These are phyloP conservation scores for Clavispora santaluciae DNA, from an alignment of 805 yeast species.

Conservation along the genomic window DNA sequence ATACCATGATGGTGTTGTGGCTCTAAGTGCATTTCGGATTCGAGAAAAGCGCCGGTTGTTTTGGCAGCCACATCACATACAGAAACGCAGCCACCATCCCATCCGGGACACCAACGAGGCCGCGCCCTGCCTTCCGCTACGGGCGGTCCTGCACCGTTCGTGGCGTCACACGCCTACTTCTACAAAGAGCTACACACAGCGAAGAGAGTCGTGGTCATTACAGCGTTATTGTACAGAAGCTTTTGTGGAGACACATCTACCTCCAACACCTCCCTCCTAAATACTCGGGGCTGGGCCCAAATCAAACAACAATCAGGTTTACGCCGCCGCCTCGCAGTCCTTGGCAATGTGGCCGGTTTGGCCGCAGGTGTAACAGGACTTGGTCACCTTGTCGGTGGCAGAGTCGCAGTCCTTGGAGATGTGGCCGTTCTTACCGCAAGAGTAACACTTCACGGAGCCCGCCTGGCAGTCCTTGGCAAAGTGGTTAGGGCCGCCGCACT, in stretches of 20 bases:
- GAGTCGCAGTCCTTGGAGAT: conserved; percentile 77
- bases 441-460: conserved; percentile 73
- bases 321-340: conserved; percentile 47
- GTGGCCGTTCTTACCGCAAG: conserved; percentile 89
- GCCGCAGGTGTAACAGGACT: conserved; percentile 72
- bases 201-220: conserved; percentile 15
- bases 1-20: too few relatives aligned
- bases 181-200: conserved; percentile 1
- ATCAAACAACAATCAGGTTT: conserved; percentile 1
- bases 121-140: too few relatives aligned
- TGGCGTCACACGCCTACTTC: too few relatives aligned
- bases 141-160: too few relatives aligned
- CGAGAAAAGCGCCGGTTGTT: too few relatives aligned
- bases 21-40: too few relatives aligned
- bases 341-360: conserved; percentile 83
- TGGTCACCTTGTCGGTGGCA: conserved; percentile 39
- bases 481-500: conserved; percentile 91
- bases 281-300: neutral
- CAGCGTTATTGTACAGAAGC: conserved; percentile 16
- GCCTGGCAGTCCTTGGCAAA: conserved; percentile 87
- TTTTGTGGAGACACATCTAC: conserved; percentile 12
- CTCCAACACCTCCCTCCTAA: conserved; percentile 8
- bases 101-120: too few relatives aligned
- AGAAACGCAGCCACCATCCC: too few relatives aligned
- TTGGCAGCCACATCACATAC: too few relatives aligned